Conservation (phyloP, 75 land plant species). For the Azolla pinnata region DNA sequence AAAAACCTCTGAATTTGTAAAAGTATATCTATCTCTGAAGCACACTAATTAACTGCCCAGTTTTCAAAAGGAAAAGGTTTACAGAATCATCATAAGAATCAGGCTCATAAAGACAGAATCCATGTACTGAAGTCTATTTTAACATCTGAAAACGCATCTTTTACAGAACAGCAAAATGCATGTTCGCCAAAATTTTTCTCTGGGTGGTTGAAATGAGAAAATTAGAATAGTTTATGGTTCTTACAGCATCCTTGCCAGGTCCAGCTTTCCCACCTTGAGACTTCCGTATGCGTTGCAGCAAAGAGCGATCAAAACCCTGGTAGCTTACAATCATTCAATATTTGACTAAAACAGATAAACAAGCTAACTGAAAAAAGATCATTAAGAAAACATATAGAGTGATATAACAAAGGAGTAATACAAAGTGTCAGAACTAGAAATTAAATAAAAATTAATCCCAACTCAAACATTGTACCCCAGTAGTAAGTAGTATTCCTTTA, state of each 20-base stretch:
- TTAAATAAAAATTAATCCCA: too few species aligned
- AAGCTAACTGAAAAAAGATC: too few species aligned
- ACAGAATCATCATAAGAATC: neutral
- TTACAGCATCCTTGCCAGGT: slow-evolving; percentile 34
- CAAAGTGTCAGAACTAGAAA: too few species aligned
- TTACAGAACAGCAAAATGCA: neutral
- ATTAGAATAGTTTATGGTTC: neutral
- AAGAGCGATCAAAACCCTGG: slow-evolving; percentile 32
- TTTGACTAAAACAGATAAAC: too few species aligned
- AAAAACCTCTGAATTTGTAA: neutral
- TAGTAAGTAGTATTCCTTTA: too few species aligned
- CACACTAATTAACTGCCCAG: neutral
- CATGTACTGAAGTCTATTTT: neutral
- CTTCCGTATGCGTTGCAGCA: slow-evolving; percentile 28
- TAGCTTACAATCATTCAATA: too few species aligned
- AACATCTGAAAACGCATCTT: neutral
- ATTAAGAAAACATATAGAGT: too few species aligned
- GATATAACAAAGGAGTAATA: too few species aligned
- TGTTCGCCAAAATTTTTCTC: too few species aligned
- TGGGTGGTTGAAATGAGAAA: neutral
- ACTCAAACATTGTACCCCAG: too few species aligned
- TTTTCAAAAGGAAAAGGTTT: neutral
- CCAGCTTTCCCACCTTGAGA: slow-evolving; percentile 32
- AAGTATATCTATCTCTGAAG: neutral
- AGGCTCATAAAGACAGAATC: neutral